Evolutionary conservation across 352 stramenopile genomes (phyloP), one percentile per base, ranked within the genome.

Genomic region (Globisporangium echinulatum): DNA sequence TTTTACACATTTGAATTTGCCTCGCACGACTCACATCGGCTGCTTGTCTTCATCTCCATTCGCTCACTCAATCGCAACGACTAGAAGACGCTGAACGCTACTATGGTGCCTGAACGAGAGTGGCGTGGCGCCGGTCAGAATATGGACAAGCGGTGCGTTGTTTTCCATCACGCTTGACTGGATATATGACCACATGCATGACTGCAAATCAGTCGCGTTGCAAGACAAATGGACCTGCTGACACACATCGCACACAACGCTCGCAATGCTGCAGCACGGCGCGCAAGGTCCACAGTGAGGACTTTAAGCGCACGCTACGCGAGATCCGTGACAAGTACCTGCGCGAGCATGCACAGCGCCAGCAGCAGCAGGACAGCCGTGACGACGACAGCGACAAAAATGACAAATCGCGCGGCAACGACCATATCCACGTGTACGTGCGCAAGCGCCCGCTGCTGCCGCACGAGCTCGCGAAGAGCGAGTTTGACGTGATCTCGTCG

Each of bases 401-500:
- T 10, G 11, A 54, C 8, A 5, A 7, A 0, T 44, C 43, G 17
- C 61, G 54, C 15, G 62, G 69, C 36, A 87, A 74, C 59, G 71
- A 82, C 54, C 70, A 92, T 38, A 91, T 88, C 60, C 70, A 86
- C 56, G 85, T 97, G 55, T 92, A 80, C 58, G 75, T 97, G 56
- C 85, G 90, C 52, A 96, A 96, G 64, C 84, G 89, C 48, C 90
- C 90, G 37, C 71, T 97, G 58, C 81, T 96, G 58, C 63, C 79
- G 15, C 89, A 96, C 66, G 90, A 97, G 67, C 52, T 84, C 40
- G 72, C 73, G 52, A 87, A 90, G 64, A 81, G 87, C 61, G 90
- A 96, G 64, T 97, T 92, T 56, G 85, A 96, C 63, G 79, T 96
- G 52, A 89, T 96, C 59, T 83, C 77, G 46, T 85, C 83, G 17